Evolutionary conservation across 345 rosid species (phyloP), one percentile per base, ranked within the genome.

Genomic region (Acer negundo): DNA sequence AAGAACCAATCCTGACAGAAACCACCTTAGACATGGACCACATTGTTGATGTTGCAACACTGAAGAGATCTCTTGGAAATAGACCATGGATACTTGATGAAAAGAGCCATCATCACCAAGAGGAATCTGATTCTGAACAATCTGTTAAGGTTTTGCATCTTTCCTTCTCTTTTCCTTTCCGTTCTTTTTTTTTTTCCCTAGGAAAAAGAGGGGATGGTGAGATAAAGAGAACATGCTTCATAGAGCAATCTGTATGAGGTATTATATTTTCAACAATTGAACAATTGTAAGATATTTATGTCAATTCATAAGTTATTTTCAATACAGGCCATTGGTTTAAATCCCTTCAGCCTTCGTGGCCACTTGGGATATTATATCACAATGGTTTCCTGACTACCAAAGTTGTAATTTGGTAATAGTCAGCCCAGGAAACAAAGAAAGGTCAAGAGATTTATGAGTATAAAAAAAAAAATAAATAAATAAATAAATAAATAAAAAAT

Each of bases 81-180:
- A 77, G 84, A 24, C 89, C 87, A 1, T 85, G 89, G 88, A 79
- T 87, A 19, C 82, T 81, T 13, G 35, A 78, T 59, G 77, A 67
- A 10, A 77, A 78, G 51, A 70, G 49, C 61, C 62, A 73, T 77
- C 75, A 69, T 28, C 62, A 68, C 23, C 55, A 62, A 42, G 81
- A 53, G 80, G 77, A 78, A 26, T 65, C 78, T 28, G 67, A 68
- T 26, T 58, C 73, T 31, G 77, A 46, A 24, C 74, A 72, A 73
- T 75, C 69, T 46, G 67, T 71, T 69, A 68, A 62, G 85, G 87
- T 59, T 46, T 85, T 2, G 15, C n/a, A 65, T 64, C 22, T 59
- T 31, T 75, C 59, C 8, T 63, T 47, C 10, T 44, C 13, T 42
- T 73, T 17, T 23, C 10, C 35, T 17, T 67, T 19, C 55, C 20